phyloP scores from a whole-genome alignment of 2,329 filamentous ascomycete species.

The Lasiodiplodia hormozganensis region DNA sequence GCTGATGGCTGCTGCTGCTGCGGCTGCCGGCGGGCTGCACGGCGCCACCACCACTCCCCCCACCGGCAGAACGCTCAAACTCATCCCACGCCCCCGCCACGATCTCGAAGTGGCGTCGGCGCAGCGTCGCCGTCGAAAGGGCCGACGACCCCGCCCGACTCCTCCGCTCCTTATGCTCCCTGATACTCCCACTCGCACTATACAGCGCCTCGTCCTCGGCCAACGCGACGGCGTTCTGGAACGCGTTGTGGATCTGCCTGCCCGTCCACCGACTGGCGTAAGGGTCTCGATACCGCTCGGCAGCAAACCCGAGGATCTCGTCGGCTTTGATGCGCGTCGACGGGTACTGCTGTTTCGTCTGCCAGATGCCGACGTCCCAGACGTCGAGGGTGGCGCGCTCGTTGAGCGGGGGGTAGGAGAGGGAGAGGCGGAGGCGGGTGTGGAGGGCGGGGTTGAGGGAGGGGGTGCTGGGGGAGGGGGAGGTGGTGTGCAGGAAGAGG shows the following conservation, averaged over 20 bases:
- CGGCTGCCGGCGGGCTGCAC: too few species aligned
- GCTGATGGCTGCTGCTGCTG: background rate
- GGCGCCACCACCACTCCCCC: too few species aligned
- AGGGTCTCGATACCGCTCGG: background rate
- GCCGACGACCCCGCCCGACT: too few species aligned
- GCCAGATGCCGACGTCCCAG: background rate
- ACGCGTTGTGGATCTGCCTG: background rate
- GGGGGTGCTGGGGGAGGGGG: background rate
- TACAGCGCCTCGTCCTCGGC: background rate
- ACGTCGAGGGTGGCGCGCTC: background rate
- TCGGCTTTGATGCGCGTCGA: background rate
- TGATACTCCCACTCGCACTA: background rate
- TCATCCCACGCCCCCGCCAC: background rate
- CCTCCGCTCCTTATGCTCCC: background rate
- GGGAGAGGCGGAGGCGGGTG: background rate
- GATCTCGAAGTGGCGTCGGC: background rate
- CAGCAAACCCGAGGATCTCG: background rate
- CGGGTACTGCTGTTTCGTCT: background rate
- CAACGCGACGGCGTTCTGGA: background rate
- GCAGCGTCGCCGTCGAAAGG: background rate
- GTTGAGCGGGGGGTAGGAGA: background rate
- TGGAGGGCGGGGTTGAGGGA: background rate
- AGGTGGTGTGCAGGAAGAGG: background rate
- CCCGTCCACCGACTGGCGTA: background rate
- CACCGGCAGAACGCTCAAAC: background rate